phyloP scores from a whole-genome alignment of 306 rosid genomes.

The Lagenaria siceraria region DNA sequence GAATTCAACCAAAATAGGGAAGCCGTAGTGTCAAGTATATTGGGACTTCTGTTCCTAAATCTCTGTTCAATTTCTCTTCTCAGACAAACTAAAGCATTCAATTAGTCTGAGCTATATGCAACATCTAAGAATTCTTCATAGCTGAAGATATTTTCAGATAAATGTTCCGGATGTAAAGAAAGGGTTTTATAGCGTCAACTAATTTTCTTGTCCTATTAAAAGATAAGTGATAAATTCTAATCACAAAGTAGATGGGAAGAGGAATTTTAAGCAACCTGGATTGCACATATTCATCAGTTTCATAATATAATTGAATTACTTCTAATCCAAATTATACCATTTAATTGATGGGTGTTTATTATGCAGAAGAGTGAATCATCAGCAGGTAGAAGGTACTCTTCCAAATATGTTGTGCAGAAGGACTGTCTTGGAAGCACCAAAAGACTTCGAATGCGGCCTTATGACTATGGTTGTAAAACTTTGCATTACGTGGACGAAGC shows the following conservation, averaged over 20 bases:
- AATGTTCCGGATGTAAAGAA: background rate
- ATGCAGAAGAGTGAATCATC: constrained; percentile 20
- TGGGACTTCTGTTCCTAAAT: background rate
- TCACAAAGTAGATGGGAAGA: background rate
- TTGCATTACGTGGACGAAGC: constrained; percentile 14
- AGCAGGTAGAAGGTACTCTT: constrained; percentile 30
- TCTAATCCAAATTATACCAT: background rate
- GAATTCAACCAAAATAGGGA: background rate
- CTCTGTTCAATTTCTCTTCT: background rate
- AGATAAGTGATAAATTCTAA: background rate
- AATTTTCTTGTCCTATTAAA: background rate
- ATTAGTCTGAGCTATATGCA: background rate
- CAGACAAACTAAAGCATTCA: background rate
- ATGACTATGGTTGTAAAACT: constrained; percentile 12
- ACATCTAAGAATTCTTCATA: background rate
- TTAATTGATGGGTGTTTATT: background rate
- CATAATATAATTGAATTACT: background rate
- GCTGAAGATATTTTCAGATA: background rate
- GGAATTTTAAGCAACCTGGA: background rate
- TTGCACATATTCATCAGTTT: background rate
- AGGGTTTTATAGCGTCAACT: background rate
- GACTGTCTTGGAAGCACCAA: constrained; percentile 32
- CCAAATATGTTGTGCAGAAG: constrained; percentile 30
- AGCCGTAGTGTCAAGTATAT: background rate
- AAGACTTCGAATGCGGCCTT: constrained; percentile 30